A percentile compares a stretch with the other conserved stretches of the same genome.
phyloP scores from a whole-genome alignment of 345 rosid species.

The Camelina neglecta region DNA sequence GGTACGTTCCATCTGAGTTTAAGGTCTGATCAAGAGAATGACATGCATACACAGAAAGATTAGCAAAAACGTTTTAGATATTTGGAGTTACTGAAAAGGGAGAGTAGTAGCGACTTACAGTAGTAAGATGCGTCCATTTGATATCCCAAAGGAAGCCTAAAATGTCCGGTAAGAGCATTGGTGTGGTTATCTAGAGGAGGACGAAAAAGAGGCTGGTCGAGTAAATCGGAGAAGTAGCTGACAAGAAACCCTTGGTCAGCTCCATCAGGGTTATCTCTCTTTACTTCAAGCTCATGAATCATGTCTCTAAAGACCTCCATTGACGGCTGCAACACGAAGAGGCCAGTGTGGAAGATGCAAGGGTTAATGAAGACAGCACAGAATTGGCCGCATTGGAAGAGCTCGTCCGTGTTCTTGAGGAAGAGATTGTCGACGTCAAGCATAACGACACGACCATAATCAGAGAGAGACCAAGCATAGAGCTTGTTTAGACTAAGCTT shows the following conservation, averaged over 20 bases:
- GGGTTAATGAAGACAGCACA: constrained; percentile 98
- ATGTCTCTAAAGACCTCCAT: constrained; percentile 69
- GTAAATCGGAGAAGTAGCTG: constrained; percentile 86
- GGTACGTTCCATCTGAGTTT: constrained; percentile 89
- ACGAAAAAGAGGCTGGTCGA: constrained; percentile 75
- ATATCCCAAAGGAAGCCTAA: constrained; percentile 92
- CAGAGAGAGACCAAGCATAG: constrained; percentile 84
- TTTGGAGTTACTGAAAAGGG: not conserved
- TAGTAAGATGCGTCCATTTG: constrained; percentile 98
- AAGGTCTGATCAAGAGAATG: constrained; percentile 57
- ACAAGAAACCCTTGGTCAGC: constrained; percentile 97
- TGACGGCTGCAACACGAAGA: constrained; percentile 92
- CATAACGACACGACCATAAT: constrained; percentile 89
- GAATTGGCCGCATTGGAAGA: constrained; percentile 93
- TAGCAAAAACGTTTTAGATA: not conserved
- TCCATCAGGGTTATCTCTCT: constrained; percentile 81
- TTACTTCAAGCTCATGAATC: constrained; percentile 67
- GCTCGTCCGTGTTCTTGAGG: constrained; percentile 79
- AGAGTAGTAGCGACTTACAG: constrained; percentile 55
- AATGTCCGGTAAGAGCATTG: constrained; percentile 62
- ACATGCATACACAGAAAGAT: not conserved
- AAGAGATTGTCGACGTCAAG: constrained; percentile 92
- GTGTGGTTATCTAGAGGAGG: constrained; percentile 67
- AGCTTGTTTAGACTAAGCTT: constrained; percentile 88
- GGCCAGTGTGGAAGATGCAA: constrained; percentile 97